Evolutionary conservation across 2,329 filamentous ascomycete species (phyloP).

Genomic region (Orbilia blumenaviensis): DNA sequence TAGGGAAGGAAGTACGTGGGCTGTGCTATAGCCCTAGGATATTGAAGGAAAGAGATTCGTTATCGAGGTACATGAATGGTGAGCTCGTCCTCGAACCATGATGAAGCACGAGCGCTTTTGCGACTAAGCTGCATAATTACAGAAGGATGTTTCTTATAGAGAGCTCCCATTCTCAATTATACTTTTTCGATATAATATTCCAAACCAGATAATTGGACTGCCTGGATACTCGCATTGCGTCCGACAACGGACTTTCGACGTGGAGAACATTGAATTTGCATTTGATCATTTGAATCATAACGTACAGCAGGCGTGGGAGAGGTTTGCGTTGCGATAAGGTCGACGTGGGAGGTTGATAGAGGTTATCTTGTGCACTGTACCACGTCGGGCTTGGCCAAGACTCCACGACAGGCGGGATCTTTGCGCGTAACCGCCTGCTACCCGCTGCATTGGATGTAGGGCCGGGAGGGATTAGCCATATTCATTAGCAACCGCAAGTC

Average conservation of each 20-base stretch:
- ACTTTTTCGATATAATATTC: conserved; percentile 11
- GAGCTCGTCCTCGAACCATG: conserved; percentile 22
- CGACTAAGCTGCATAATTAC: conserved; percentile 26
- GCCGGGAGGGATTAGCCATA: conserved; percentile 12
- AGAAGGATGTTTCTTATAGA: conserved; percentile 21
- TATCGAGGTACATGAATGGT: conserved; percentile 33
- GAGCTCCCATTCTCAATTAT: background rate
- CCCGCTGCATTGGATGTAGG: conserved; percentile 13
- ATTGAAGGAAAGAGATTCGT: conserved; percentile 11
- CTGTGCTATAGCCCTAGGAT: conserved; percentile 9
- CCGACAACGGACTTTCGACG: conserved; percentile 38
- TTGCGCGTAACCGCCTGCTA: conserved; percentile 41
- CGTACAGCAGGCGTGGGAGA: background rate
- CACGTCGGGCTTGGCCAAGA: conserved; percentile 25
- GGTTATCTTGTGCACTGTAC: background rate
- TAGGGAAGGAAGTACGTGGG: conserved; percentile 16
- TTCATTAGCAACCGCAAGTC: conserved; percentile 12
- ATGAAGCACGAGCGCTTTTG: conserved; percentile 27
- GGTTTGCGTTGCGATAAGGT: conserved; percentile 37
- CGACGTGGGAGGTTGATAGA: conserved; percentile 6
- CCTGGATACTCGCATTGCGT: conserved; percentile 25
- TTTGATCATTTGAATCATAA: too few relatives aligned
- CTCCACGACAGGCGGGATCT: conserved; percentile 31
- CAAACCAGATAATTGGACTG: background rate
- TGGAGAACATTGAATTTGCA: background rate